Evolutionary conservation across 1,284 basidiomycete genomes (phyloP).

Genomic region (Trichosporon ovoides): DNA sequence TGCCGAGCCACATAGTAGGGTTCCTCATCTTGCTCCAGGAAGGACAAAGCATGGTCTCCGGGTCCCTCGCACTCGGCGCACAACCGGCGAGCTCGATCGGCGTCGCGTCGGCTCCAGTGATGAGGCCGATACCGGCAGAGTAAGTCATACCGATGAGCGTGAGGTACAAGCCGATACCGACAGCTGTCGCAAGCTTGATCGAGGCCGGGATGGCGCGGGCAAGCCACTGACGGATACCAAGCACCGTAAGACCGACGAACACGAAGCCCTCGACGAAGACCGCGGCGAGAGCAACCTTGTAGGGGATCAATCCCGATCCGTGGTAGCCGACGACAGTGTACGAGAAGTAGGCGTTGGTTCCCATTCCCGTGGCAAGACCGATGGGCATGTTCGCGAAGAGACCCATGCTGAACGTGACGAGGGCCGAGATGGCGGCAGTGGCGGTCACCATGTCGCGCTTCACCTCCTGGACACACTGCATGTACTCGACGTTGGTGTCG

Average conservation of each 20-base stretch:
- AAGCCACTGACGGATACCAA: slow-evolving; percentile 86
- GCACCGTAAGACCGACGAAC: slow-evolving; percentile 72
- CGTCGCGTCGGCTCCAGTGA: slow-evolving; percentile 68
- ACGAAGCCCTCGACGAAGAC: slow-evolving; percentile 85
- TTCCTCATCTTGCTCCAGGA: slow-evolving; percentile 53
- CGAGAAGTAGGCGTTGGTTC: slow-evolving; percentile 83
- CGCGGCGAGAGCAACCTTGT: slow-evolving; percentile 75
- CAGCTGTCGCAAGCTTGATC: slow-evolving; percentile 73
- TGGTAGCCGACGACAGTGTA: slow-evolving; percentile 82
- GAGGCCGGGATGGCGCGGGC: slow-evolving; percentile 82
- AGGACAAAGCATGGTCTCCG: slow-evolving; percentile 56
- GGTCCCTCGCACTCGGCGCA: slow-evolving; percentile 39
- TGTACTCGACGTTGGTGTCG: slow-evolving; percentile 58
- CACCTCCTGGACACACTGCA: slow-evolving; percentile 62
- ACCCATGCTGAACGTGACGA: slow-evolving; percentile 56
- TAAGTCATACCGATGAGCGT: slow-evolving; percentile 51
- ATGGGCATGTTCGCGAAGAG: slow-evolving; percentile 42
- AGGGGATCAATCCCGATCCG: slow-evolving; percentile 63
- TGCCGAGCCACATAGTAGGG: slow-evolving; percentile 64
- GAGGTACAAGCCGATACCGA: slow-evolving; percentile 75
- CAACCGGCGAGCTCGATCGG: slow-evolving; percentile 80
- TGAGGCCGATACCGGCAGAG: slow-evolving; percentile 66
- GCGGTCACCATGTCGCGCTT: slow-evolving; percentile 57
- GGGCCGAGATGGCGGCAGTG: slow-evolving; percentile 70
- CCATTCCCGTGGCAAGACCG: slow-evolving; percentile 59